Evolutionary conservation across 2,329 filamentous ascomycete species (phyloP).

Genomic region (Coniochaeta pulveracea): DNA sequence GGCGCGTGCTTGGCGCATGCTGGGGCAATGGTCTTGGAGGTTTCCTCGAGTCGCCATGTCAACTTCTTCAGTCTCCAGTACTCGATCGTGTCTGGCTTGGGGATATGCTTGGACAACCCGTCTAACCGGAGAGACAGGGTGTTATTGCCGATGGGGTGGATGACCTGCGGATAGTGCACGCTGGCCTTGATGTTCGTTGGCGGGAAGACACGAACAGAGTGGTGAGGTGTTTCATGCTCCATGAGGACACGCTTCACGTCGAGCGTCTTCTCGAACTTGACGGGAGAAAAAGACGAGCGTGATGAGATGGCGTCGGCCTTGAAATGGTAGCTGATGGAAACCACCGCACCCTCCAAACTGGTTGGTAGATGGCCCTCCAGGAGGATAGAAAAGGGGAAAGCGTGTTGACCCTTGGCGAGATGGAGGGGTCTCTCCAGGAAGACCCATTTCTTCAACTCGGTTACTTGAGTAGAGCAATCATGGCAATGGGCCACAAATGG

Average conservation of each 20-base stretch:
- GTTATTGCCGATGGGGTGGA: conserved; percentile 79
- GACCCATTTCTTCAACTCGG: conserved; percentile 68
- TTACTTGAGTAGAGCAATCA: conserved; percentile 61
- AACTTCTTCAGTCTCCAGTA: conserved; percentile 85
- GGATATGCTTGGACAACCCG: conserved; percentile 65
- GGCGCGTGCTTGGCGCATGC: conserved; percentile 68
- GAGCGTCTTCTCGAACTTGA: conserved; percentile 57
- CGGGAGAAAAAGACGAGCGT: conserved; percentile 18
- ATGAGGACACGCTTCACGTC: conserved; percentile 68
- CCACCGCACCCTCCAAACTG: conserved; percentile 62
- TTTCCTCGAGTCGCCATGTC: conserved; percentile 88
- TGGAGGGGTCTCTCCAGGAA: conserved; percentile 51
- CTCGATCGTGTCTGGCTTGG: conserved; percentile 58
- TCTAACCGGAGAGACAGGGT: conserved; percentile 70
- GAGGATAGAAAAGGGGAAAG: conserved; percentile 81
- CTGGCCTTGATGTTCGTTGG: conserved; percentile 87
- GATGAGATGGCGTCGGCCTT: conserved; percentile 51
- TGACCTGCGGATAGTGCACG: conserved; percentile 69
- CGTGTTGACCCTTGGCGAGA: conserved; percentile 49
- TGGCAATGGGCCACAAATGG: conserved; percentile 70
- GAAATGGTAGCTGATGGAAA: conserved; percentile 69
- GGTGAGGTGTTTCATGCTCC: conserved; percentile 66
- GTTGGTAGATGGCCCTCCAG: conserved; percentile 80
- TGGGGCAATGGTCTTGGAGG: conserved; percentile 64
- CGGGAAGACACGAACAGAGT: conserved; percentile 88